Conservation (phyloP, 768 basidiomycete species). For the Auriscalpium vulgare region DNA sequence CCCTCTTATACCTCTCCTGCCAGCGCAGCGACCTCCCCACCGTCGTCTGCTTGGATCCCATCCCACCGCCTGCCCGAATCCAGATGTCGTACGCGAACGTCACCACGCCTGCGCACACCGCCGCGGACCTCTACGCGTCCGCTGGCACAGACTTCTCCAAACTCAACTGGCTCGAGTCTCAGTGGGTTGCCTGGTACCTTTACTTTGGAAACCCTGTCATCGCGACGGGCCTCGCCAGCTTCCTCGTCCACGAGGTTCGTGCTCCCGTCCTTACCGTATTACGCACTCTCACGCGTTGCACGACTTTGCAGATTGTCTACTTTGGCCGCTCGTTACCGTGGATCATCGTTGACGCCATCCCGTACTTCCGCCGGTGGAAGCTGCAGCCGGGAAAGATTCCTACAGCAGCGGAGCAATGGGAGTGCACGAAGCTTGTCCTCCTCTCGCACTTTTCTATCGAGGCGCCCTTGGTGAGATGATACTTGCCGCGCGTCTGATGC, state of each 20-base stretch:
- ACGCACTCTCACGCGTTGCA: background rate
- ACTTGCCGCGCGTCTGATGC: background rate
- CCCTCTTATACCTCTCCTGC: no score
- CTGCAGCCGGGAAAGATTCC: slow-evolving; percentile 84
- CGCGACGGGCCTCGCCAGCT: slow-evolving; percentile 90
- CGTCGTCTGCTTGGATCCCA: no score
- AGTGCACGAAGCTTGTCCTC: slow-evolving; percentile 90
- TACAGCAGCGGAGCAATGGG: slow-evolving; percentile 80
- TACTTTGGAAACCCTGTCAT: slow-evolving; percentile 83
- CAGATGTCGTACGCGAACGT: no score
- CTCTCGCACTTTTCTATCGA: slow-evolving; percentile 95
- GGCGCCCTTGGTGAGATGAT: slow-evolving; percentile 64
- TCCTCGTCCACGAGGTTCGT: slow-evolving; percentile 88
- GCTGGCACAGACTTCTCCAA: slow-evolving; percentile 49
- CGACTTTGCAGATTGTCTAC: slow-evolving; percentile 67
- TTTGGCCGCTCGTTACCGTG: slow-evolving; percentile 93
- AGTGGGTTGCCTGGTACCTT: slow-evolving; percentile 83
- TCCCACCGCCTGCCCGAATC: no score
- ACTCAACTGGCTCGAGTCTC: slow-evolving; percentile 63
- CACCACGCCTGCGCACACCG: slow-evolving; percentile 10
- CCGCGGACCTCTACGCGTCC: slow-evolving; percentile 43
- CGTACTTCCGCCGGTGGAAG: slow-evolving; percentile 93
- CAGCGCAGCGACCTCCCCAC: no score
- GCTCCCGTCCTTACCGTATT: background rate
- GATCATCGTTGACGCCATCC: slow-evolving; percentile 91